Evolutionary conservation across 768 basidiomycete species (phyloP).

Genomic region (Pleurotus platypus): DNA sequence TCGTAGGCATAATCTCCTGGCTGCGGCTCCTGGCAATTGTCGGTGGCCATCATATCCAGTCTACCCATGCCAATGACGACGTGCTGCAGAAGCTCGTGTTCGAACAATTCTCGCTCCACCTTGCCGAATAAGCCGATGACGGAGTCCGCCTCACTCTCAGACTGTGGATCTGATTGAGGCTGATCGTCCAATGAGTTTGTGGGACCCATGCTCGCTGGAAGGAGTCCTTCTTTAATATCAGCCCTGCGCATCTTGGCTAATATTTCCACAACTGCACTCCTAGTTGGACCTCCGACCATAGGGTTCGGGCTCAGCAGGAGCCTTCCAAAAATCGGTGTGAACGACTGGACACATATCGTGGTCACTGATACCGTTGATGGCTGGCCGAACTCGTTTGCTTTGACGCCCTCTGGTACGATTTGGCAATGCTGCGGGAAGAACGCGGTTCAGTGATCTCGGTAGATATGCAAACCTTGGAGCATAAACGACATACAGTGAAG

Average conservation of each 20-base stretch:
- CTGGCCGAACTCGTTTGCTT: constrained; percentile 26
- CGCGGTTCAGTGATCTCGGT: background rate
- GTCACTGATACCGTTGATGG: constrained; percentile 32
- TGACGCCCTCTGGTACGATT: constrained; percentile 49
- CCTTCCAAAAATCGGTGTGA: constrained; percentile 89
- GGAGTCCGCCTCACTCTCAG: constrained; percentile 27
- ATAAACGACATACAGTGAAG: constrained; percentile 47
- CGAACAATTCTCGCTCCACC: constrained; percentile 61
- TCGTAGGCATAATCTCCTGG: constrained; percentile 19
- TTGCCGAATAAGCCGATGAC: constrained; percentile 45
- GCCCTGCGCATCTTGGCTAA: constrained; percentile 65
- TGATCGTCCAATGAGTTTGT: constrained; percentile 10
- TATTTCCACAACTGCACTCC: constrained; percentile 75
- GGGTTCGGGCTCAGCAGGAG: constrained; percentile 80
- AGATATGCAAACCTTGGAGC: constrained; percentile 5
- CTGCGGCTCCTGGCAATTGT: constrained; percentile 32
- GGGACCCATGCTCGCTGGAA: constrained; percentile 13
- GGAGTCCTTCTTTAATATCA: constrained; percentile 37
- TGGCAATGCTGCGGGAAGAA: constrained; percentile 54
- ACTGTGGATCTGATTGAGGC: constrained; percentile 10
- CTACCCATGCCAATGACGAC: constrained; percentile 89
- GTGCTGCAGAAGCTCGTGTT: constrained; percentile 78
- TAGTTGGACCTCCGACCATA: constrained; percentile 67
- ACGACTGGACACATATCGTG: constrained; percentile 75
- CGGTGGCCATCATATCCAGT: constrained; percentile 38